phyloP scores from a whole-genome alignment of 164 flowering plant genomes.

The Saururus chinensis region DNA sequence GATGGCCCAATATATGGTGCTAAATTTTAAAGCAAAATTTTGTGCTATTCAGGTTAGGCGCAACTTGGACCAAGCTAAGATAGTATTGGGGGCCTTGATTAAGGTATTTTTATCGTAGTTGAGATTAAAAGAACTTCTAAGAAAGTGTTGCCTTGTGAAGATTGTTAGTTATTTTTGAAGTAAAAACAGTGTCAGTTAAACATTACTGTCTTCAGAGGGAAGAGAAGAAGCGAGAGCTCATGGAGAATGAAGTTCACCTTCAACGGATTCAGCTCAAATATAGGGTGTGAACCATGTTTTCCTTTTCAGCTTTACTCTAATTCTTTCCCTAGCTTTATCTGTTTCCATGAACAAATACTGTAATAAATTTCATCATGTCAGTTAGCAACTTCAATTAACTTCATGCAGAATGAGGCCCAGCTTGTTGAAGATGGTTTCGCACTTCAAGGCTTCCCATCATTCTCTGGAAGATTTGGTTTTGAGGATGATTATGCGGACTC shows the following conservation, averaged over 20 bases:
- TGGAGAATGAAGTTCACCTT: conserved; percentile 82
- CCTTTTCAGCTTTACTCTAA: background rate
- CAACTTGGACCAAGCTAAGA: conserved; percentile 94
- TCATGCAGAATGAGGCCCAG: conserved; percentile 37
- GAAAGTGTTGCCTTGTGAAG: background rate
- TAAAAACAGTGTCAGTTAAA: conserved; percentile 5
- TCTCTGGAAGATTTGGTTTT: conserved; percentile 49
- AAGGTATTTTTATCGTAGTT: conserved; percentile 34
- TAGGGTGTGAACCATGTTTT: conserved; percentile 34
- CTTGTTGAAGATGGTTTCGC: conserved; percentile 81
- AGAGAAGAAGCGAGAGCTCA: conserved; percentile 88
- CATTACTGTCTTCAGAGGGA: conserved; percentile 58
- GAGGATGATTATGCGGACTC: conserved; percentile 86
- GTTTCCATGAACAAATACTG: too few species aligned
- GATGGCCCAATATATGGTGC: background rate
- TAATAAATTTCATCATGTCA: background rate
- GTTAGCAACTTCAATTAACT: background rate
- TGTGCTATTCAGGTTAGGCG: conserved; percentile 63
- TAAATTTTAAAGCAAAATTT: background rate
- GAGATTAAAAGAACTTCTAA: background rate
- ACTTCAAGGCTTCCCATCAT: conserved; percentile 48
- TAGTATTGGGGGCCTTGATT: conserved; percentile 68
- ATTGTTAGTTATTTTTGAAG: background rate
- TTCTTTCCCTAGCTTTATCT: background rate
- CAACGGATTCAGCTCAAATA: conserved; percentile 81